Evolutionary conservation across 371 early-diverging fungal genomes (phyloP), one percentile per base, ranked within the genome.

Genomic region (Mucor plumbeus): DNA sequence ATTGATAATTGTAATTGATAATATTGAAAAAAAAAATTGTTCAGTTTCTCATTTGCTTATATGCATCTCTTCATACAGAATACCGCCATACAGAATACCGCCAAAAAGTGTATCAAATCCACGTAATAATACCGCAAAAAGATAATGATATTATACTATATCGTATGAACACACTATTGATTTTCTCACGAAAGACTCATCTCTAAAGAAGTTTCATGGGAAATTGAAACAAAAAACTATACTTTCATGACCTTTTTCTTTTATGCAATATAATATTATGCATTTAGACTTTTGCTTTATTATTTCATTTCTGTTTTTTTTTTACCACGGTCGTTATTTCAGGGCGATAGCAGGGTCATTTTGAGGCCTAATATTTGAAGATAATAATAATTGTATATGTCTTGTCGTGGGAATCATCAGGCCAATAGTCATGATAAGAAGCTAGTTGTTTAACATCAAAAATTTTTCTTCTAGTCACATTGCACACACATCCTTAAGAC

Each of bases 61-160:
- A 65, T 65, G 47, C 59, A 36, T 50, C 34, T 21, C n/a, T 21
- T 65, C 48, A 48, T 64, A 34, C 62, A 62, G 62, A 62, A 62
- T 65, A 59, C 65, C 61, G 61, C 61, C 61, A 61, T 47, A 34
- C 61, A 65, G 57, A 64, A 64, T 64, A 64, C 64, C 64, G 64
- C 64, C 64, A 47, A 57, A 61, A 26, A 1, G 47, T 47, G 47
- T 17, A 47, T 47, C 47, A 47, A 47, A 47, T 47, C 41, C 61
- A 62, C 68, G 68, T 50, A 68, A 68, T 62, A 68, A 68, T 68
- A 68, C 68, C 68, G 68, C 68, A 48, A 26, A 26, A 54, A 26
- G 26, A 26, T 26, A 26, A 26, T 26, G 54, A 31, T 26, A 33
- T 54, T 26, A 33, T 54, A 54, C n/a, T 54, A 13, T 26, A 54